Evolutionary conservation across 2,329 filamentous ascomycete species (phyloP).

Genomic region (Byssochlamys sp.): DNA sequence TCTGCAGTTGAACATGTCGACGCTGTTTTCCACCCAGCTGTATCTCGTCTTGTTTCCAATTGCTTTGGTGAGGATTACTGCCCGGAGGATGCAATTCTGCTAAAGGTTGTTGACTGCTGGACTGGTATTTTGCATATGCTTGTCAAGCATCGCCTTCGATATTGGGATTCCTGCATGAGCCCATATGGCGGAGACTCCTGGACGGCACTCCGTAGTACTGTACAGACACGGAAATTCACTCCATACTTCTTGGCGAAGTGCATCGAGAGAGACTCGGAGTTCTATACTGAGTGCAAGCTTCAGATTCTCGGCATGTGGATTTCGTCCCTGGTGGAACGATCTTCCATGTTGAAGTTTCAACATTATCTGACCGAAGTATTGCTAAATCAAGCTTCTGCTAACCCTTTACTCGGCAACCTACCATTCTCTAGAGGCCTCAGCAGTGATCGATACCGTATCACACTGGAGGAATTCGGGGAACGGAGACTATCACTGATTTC

Average conservation of each 20-base stretch:
- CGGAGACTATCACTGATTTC: slow-evolving; percentile 49
- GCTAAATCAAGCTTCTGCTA: slow-evolving; percentile 36
- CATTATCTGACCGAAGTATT: slow-evolving; percentile 47
- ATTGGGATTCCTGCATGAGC: slow-evolving; percentile 50
- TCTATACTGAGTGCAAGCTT: slow-evolving; percentile 36
- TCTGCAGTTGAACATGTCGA: slow-evolving; percentile 27
- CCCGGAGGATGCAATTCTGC: slow-evolving; percentile 46
- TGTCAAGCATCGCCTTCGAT: slow-evolving; percentile 37
- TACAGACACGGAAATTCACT: slow-evolving; percentile 40
- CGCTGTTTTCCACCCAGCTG: slow-evolving; percentile 37
- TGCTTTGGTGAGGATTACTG: slow-evolving; percentile 50
- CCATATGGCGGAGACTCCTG: slow-evolving; percentile 44
- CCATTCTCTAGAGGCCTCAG: slow-evolving; percentile 42
- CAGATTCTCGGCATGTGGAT: slow-evolving; percentile 48
- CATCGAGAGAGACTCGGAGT: slow-evolving; percentile 32
- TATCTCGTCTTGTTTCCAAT: slow-evolving; percentile 50
- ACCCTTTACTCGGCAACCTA: slow-evolving; percentile 47
- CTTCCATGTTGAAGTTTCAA: slow-evolving; percentile 53
- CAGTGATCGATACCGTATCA: slow-evolving; percentile 38
- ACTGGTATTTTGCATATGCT: slow-evolving; percentile 38
- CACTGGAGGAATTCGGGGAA: slow-evolving; percentile 43
- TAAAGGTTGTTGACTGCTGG: slow-evolving; percentile 48
- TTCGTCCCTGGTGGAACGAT: slow-evolving; percentile 48
- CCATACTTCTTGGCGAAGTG: slow-evolving; percentile 38
- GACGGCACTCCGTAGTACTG: slow-evolving; percentile 36